A percentile compares a stretch with the other conserved stretches of the same genome.
phyloP scores from a whole-genome alignment of 2,329 filamentous ascomycete species.

The Alternaria burnsii region DNA sequence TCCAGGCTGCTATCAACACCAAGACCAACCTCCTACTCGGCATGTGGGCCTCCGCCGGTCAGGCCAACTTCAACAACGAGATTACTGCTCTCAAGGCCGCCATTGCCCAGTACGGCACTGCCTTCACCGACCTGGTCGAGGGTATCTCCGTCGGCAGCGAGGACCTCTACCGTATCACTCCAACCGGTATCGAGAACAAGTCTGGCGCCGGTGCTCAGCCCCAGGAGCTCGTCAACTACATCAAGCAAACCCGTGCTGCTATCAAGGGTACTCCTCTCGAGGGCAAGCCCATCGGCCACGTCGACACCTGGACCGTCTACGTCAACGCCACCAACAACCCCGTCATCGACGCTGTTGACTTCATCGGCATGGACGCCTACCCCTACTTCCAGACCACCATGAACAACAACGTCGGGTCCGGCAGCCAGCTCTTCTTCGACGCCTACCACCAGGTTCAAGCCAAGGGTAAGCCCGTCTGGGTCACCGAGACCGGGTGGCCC shows the following conservation, averaged over 20 bases:
- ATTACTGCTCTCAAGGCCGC: constrained; percentile 74
- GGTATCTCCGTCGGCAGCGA: constrained; percentile 89
- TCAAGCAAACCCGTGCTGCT: constrained; percentile 70
- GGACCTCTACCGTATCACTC: constrained; percentile 71
- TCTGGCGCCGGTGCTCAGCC: constrained; percentile 71
- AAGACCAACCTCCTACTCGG: constrained; percentile 82
- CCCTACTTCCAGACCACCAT: constrained; percentile 79
- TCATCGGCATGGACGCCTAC: constrained; percentile 84
- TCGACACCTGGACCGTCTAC: constrained; percentile 82
- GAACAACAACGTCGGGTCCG: constrained; percentile 65
- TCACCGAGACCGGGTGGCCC: constrained; percentile 91
- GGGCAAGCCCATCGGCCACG: constrained; percentile 74
- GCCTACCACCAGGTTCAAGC: constrained; percentile 64
- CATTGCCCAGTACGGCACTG: constrained; percentile 71
- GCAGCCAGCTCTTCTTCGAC: constrained; percentile 71
- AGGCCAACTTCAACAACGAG: constrained; percentile 73
- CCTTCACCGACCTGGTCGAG: constrained; percentile 72
- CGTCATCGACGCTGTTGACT: constrained; percentile 76
- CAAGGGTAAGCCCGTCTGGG: constrained; percentile 77
- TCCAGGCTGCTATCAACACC: constrained; percentile 83
- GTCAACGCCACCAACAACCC: constrained; percentile 75
- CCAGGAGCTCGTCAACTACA: constrained; percentile 71
- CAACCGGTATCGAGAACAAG: constrained; percentile 70
- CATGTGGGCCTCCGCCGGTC: constrained; percentile 79
- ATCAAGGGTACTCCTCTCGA: constrained; percentile 70